These are phyloP conservation scores for Gilbertella persicaria DNA, from an alignment of 371 early-diverging fungal species.

Conservation along the genomic window DNA sequence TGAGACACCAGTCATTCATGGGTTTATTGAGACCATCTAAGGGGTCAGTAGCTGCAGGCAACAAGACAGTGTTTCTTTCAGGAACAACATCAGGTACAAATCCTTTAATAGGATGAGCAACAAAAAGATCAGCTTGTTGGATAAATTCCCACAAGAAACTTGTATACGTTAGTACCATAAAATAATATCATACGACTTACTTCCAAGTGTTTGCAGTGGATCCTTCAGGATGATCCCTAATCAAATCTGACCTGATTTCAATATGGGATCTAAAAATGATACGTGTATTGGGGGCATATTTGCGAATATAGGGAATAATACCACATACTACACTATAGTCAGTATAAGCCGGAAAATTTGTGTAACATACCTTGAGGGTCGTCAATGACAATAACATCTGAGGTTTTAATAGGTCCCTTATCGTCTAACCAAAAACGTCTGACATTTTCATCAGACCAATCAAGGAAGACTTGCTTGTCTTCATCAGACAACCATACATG, in stretches of 20 bases:
- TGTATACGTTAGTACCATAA: neutral
- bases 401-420: conserved; percentile 65
- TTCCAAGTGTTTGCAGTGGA: conserved; percentile 70
- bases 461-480: conserved; percentile 70
- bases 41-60: conserved; percentile 81
- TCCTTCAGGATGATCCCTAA: conserved; percentile 50
- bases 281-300: conserved; percentile 66
- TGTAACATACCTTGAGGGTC: conserved; percentile 76
- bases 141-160: conserved; percentile 78
- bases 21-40: conserved; percentile 78
- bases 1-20: conserved; percentile 44
- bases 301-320: conserved; percentile 75
- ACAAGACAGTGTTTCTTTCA: conserved; percentile 58
- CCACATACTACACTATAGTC: conserved; percentile 54
- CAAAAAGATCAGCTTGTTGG: conserved; percentile 72
- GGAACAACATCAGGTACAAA: conserved; percentile 77
- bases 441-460: conserved; percentile 79
- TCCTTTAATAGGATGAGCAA: conserved; percentile 76
- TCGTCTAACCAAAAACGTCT: conserved; percentile 73
- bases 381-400: conserved; percentile 85
- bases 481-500: conserved; percentile 62
- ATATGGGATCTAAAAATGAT: conserved; percentile 89
- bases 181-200: conserved; percentile 23
- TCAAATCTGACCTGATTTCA: conserved; percentile 76
- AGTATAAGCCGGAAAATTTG: neutral